Evolutionary conservation across 352 stramenopile species (phyloP), one percentile per base, ranked within the genome.

Genomic region (Poterioochromonas sp.): DNA sequence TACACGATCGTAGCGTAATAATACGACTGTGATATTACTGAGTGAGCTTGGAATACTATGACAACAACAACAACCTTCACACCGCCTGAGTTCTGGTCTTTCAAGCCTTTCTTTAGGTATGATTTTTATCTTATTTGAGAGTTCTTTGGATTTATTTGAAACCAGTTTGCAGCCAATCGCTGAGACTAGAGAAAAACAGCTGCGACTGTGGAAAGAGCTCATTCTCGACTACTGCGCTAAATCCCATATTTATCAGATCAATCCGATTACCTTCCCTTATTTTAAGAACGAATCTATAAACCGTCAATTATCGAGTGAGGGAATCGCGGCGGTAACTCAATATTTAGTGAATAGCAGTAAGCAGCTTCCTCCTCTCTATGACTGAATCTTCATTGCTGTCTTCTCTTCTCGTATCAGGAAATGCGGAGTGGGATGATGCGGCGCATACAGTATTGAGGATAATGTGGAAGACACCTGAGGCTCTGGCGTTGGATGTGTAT

Each of bases 401-500:
- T 20, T 53, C 44, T 20, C 44, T 20, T 20, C 44, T 68, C 58
- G 29, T 39, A 32, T 12, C 26, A 73, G 65, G 65, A 12, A 78
- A 78, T 68, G 71, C 71, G 1, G 71, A 78, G 39, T 78, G 71
- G 71, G 71, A 78, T 22, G 71, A 78, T 53, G 71, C 1, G 8
- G 12, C 5, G 1, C 41, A 65, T 39, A 68, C 71, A n/a, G 39
- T 0, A 12, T 18, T 65, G 8, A 29, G 8, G 47, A 78, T 78
- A 18, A 63, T 78, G 29, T 78, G 71, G 71, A 63, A 65, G 43
- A 47, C 41, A 37, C 26, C 51, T 11, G 34, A 49, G 32, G 2
- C 26, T 12, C 1, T 78, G 18, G 71, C 44, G 12, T 34, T 3
- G 18, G 71, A 78, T 3, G 32, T 78, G 20, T 78, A 68, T 39